Evolutionary conservation across 2,329 filamentous ascomycete genomes (phyloP), one percentile per base, ranked within the genome.

Genomic region (Neophaeococcomyces mojaviensis): DNA sequence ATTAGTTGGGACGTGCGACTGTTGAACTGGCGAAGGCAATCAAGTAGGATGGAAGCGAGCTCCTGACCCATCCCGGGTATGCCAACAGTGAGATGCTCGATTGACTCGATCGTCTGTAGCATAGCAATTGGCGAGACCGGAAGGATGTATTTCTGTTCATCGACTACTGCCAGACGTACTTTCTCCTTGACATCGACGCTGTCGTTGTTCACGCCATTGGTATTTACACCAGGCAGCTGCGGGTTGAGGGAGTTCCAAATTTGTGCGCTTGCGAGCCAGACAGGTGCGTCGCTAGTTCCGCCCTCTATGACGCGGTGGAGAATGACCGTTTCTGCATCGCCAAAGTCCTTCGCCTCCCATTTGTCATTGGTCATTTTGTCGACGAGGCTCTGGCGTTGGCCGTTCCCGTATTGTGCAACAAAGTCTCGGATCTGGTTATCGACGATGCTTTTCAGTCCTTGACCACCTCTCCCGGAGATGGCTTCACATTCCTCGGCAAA

Each of bases 1-100:
- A 98, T 96, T 48, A 98, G 77, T 62, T 98, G 92, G n/a, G 86
- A 94, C 48, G 89, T 89, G 16, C 92, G 84, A 2, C 88, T 96
- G 64, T 98, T 96, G 74, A 97, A 98, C 3, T 94, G 75, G 54
- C 92, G 86, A 12, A 97, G 74, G 60, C 94, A 94, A 18, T 92
- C 83, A 34, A 96, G 72, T 9, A 98, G 76, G 0, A 82, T 83
- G 2, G 78, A 72, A 0, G 87, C 55, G 44, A 96, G 82, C 48
- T 96, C 88, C 2, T 82, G 74, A 1, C 88, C 86, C 79, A 96
- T 89, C 50, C 84, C 90, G 1, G 92, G 90, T 47, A 97, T 90
- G 26, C 82, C 83, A 4, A 86, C 76, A 47, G 90, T 82, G 3
- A 98, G 76, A 51, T 86, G 85, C 53, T 95, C 74, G 64, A 94